Conservation (phyloP, 2,329 filamentous ascomycete genomes). For the Colletotrichum spaethianum region DNA sequence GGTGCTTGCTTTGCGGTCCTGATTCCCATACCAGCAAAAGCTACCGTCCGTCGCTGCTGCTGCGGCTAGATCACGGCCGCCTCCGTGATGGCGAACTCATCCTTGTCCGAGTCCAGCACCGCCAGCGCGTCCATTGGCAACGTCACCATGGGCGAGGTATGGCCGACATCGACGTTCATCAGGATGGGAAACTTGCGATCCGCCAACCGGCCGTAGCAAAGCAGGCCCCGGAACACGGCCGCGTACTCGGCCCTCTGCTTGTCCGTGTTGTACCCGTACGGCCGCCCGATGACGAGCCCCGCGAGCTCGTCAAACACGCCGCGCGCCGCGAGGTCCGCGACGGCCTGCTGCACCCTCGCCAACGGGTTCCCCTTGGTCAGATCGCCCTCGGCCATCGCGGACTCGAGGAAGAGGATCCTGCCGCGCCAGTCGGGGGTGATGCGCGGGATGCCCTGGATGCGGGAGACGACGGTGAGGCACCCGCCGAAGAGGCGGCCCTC, state of each 20-base stretch:
- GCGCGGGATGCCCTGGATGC: constrained; percentile 51
- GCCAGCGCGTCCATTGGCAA: constrained; percentile 56
- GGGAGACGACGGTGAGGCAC: constrained; percentile 57
- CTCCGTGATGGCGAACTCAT: constrained; percentile 53
- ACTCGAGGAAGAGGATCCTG: constrained; percentile 58
- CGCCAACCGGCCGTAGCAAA: constrained; percentile 53
- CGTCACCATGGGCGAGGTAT: constrained; percentile 59
- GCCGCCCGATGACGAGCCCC: constrained; percentile 58
- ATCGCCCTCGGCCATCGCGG: constrained; percentile 51
- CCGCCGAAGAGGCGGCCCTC: constrained; percentile 61
- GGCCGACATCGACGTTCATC: constrained; percentile 59
- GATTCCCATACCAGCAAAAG: too few relatives aligned
- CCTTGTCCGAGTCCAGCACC: constrained; percentile 54
- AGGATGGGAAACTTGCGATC: constrained; percentile 55
- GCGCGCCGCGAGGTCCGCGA: constrained; percentile 58
- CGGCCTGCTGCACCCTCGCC: constrained; percentile 49
- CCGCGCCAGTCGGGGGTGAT: constrained; percentile 56
- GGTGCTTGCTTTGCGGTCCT: neutral
- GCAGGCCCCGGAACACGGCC: constrained; percentile 48
- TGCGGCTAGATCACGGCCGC: constrained; percentile 30
- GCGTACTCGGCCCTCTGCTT: constrained; percentile 48
- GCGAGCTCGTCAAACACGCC: constrained; percentile 58
- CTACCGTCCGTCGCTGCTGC: neutral
- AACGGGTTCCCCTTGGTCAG: constrained; percentile 45
- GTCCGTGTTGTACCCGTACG: constrained; percentile 56